phyloP scores from a whole-genome alignment of 2,329 filamentous ascomycete species.

The Lasiodiplodia theobromae region DNA sequence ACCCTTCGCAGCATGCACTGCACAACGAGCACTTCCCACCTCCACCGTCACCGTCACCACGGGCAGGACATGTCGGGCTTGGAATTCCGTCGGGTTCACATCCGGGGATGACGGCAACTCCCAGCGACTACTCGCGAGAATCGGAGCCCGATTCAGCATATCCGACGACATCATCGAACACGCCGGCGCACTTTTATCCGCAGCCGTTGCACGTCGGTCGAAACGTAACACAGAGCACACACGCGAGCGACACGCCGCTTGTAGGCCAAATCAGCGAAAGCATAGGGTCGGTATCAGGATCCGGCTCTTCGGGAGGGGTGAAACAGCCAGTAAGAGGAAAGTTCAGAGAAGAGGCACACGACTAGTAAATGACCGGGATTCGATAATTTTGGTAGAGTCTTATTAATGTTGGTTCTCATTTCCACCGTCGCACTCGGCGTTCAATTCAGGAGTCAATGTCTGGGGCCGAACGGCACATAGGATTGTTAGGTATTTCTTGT shows the following conservation, averaged over 20 bases:
- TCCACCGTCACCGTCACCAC: conserved; percentile 31
- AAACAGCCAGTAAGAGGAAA: conserved; percentile 17
- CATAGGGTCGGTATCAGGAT: conserved; percentile 21
- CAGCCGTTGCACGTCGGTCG: conserved; percentile 35
- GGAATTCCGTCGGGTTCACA: conserved; percentile 24
- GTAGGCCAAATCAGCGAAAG: conserved; percentile 25
- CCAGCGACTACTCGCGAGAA: conserved; percentile 33
- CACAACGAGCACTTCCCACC: conserved; percentile 33
- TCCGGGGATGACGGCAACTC: conserved; percentile 30
- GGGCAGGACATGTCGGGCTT: conserved; percentile 26
- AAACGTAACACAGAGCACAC: conserved; percentile 12
- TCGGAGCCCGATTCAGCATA: conserved; percentile 18
- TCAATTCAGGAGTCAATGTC: not conserved
- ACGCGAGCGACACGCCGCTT: conserved; percentile 25
- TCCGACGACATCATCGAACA: conserved; percentile 36
- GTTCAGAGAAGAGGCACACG: conserved; percentile 26
- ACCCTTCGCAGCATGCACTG: conserved; percentile 35
- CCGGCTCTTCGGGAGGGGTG: conserved; percentile 4
- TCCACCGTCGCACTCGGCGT: not conserved
- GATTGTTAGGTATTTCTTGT: not conserved
- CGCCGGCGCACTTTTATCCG: conserved; percentile 46
- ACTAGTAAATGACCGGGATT: not conserved
- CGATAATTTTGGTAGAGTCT: not conserved
- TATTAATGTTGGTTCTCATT: conserved; percentile 12
- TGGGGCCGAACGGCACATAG: not conserved